A percentile compares a stretch with the other conserved stretches of the same genome.
Conservation (phyloP, 257 asterid genomes). For the Prunella vulgaris region DNA sequence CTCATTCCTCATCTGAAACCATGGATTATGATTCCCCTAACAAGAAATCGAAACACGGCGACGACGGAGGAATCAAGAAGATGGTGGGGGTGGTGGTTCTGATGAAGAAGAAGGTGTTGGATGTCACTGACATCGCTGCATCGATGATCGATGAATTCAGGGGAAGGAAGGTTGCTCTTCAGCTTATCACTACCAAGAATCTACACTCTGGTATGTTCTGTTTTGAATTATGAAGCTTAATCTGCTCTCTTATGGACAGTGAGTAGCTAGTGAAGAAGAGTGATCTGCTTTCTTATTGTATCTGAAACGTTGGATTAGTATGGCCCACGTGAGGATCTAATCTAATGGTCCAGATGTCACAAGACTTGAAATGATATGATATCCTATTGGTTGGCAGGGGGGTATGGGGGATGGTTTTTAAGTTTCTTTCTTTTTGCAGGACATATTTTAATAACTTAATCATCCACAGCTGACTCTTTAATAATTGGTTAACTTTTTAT, state of each 20-base stretch:
- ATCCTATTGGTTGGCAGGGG: background rate
- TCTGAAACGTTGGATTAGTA: constrained; percentile 17
- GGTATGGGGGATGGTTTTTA: background rate
- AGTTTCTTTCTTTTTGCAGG: background rate
- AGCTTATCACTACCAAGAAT: constrained; percentile 39
- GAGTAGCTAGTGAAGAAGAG: background rate
- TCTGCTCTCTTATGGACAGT: background rate
- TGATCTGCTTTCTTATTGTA: background rate
- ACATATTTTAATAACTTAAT: background rate
- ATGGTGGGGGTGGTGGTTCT: constrained; percentile 58
- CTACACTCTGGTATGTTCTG: background rate
- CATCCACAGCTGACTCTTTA: background rate
- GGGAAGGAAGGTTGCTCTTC: constrained; percentile 52
- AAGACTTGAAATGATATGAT: background rate
- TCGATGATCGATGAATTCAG: constrained; percentile 48
- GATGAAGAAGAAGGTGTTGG: constrained; percentile 56
- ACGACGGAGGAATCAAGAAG: constrained; percentile 17
- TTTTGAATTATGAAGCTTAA: background rate
- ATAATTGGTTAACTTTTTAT: background rate
- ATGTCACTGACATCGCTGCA: constrained; percentile 33
- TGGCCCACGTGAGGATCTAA: constrained; percentile 1
- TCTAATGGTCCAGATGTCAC: constrained; percentile 14
- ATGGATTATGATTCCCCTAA: constrained; percentile 21
- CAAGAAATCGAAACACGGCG: constrained; percentile 30
- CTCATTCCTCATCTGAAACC: background rate